A percentile compares a stretch with the other conserved stretches of the same genome.
These are phyloP conservation scores for Rhodotorula babjevae DNA, from an alignment of 768 basidiomycete species.

Conservation along the genomic window DNA sequence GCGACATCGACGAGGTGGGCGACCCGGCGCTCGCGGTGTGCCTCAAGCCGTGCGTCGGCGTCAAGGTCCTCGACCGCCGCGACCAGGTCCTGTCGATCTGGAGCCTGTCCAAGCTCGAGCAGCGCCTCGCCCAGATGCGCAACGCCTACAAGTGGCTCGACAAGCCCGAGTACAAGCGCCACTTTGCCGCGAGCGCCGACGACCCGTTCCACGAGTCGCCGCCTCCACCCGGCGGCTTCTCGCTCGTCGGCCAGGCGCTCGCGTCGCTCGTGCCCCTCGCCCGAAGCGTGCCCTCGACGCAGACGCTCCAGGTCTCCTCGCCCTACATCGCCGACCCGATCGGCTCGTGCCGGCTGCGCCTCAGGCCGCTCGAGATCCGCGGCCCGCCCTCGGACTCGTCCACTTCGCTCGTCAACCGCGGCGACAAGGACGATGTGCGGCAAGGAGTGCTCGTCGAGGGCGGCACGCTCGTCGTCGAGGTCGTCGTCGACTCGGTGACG, in stretches of 20 bases:
- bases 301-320: slow-evolving; percentile 77
- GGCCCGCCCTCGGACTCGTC: slow-evolving; percentile 49
- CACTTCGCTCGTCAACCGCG: slow-evolving; percentile 55
- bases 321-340: slow-evolving; percentile 92
- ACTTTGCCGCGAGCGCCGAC: slow-evolving; percentile 70
- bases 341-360: slow-evolving; percentile 81
- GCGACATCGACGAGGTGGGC: slow-evolving; percentile 88
- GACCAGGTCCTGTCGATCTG: slow-evolving; percentile 84
- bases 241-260: slow-evolving; percentile 83
- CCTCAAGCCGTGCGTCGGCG: slow-evolving; percentile 73
- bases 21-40: slow-evolving; percentile 69
- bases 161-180: slow-evolving; percentile 84
- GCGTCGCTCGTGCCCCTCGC: slow-evolving; percentile 76
- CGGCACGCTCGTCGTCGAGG: slow-evolving; percentile 74
- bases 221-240: slow-evolving; percentile 62
- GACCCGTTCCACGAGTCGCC: slow-evolving; percentile 88
- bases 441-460: slow-evolving; percentile 56
- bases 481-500: slow-evolving; percentile 80
- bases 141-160: slow-evolving; percentile 84
- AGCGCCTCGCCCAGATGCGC: slow-evolving; percentile 87
- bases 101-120: slow-evolving; percentile 81
- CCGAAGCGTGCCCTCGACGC: slow-evolving; percentile 53
- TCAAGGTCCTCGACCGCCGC: slow-evolving; percentile 86
- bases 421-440: no score
- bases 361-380: slow-evolving; percentile 71